Evolutionary conservation across 495 filamentous ascomycete genomes (phyloP), one percentile per base, ranked within the genome.

Genomic region (Hypoxylon fuscum): DNA sequence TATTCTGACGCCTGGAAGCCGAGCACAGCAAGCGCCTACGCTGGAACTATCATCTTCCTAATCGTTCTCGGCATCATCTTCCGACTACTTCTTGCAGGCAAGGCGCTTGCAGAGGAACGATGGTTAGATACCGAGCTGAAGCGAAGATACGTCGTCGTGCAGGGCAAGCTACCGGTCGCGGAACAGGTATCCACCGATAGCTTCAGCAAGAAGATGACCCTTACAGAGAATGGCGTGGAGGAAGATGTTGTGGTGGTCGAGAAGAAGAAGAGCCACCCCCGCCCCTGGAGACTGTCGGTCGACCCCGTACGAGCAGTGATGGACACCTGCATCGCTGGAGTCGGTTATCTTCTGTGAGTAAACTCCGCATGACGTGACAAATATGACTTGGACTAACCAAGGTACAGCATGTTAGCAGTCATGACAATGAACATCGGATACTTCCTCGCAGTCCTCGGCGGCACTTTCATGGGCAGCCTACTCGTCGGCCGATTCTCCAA

Each of bases 371-470:
- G 17, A n/a, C 35, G 11, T 45, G 49, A 49, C 37, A 35, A 14
- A 1, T 17, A 18, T 21, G 4, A 18, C 10, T 18, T 6, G 12
- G 15, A 18, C 68, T 72, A 61, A 72, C 55, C 35, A 53, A 62
- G 5, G 37, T 55, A 23, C 68, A 98, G 94, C 46, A 98, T 98
- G 94, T 79, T 98, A 76, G 93, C 91, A n/a, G 90, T 96, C 66
- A 98, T 98, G 94, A 95, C 92, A 2, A 84, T 94, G 85, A 98
- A 98, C 68, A 84, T 97, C 40, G 94, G 94, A n/a, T 98, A 96
- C 69, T 97, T 97, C 76, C 76, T 93, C 21, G 92, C 93, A 1
- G 84, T 96, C 0, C 84, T 98, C 18, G 90, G 77, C 5, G 94
- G 94, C 5, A 83, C 86, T 1, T 97, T 97, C 70, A 66, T 95